Base-by-base conservation (phyloP, 225 moss, liverwort and hornwort species). In the Takakia lepidozioides region DNA sequence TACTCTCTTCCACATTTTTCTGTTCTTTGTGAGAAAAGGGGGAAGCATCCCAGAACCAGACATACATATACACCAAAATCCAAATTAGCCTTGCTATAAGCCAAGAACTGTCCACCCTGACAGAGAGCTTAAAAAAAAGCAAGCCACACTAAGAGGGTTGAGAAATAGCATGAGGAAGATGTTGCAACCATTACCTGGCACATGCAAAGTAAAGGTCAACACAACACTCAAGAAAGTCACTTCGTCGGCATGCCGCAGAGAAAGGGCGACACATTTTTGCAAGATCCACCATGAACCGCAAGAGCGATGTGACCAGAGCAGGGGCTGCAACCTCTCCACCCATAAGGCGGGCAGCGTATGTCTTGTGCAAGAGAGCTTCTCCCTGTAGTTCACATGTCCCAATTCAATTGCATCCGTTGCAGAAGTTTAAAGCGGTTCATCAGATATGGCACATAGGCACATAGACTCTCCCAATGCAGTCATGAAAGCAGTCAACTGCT, bases 201-300 rank as follows among this genome's bases (percentile, higher is more conserved):
- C 98, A 98, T 41, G 87, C 65, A 49, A 98, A 98, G 63, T 98
- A 98, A 20, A 98, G 85, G 67, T 91, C 98, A 30, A 91, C 98
- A 66, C 80, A 81, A 45, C 72, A 75, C 52, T 98, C 98, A 35
- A 98, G 63, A 46, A 91, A 68, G 49, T 91, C 85, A 62, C 75
- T 63, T 38, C 98, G 87, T 48, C 83, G 80, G 69, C 90, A 98
- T 49, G 91, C 98, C 51, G 83, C 54, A 24, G 87, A 87, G 27
- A 91, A 98, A 19, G 98, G 85, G 47, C 76, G 85, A 78, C 82
- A 87, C 87, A 98, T 98, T 75, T 98, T 98, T 43, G 98, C 90
- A 52, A 87, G 68, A 70, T 85, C 85, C 42, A 91, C 98, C 98
- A 98, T 98, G 55, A 98, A 98, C 25, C 87, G 85, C 69, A 98